Conservation (phyloP, 2,329 filamentous ascomycete species). For the Cytospora piceae region DNA sequence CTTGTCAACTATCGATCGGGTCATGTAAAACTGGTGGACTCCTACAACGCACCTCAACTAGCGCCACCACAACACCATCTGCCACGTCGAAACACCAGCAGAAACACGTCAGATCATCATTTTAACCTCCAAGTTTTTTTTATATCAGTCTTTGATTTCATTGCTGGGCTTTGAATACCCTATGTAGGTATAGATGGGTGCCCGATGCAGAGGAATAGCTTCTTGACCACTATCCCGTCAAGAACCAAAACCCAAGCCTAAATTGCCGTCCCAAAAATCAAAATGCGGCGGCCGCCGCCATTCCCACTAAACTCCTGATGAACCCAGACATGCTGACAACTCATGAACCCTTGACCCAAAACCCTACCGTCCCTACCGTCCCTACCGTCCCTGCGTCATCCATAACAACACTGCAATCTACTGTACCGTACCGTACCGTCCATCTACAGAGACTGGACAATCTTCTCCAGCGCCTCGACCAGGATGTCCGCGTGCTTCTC, state of each 20-base stretch:
- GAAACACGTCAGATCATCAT: neutral
- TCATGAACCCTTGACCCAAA: slow-evolving; percentile 2
- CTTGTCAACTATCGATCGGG: too few species aligned
- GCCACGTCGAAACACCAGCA: neutral
- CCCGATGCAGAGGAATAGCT: neutral
- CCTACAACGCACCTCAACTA: neutral
- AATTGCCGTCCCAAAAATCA: slow-evolving; percentile 6
- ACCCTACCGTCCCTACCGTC: neutral
- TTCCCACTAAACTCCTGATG: slow-evolving; percentile 20
- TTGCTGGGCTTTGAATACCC: neutral
- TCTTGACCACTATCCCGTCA: neutral
- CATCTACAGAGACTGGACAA: slow-evolving; percentile 53
- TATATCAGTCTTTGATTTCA: neutral
- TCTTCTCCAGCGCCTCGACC: slow-evolving; percentile 76
- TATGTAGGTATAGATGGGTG: neutral
- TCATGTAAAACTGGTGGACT: neutral
- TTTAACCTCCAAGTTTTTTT: neutral
- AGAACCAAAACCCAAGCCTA: neutral
- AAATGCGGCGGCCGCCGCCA: neutral
- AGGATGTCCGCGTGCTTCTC: slow-evolving; percentile 87
- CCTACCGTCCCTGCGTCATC: neutral
- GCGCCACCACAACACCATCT: neutral
- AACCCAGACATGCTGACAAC: slow-evolving; percentile 23
- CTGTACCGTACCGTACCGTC: neutral
- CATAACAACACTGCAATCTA: neutral